Evolutionary conservation across 2,329 filamentous ascomycete genomes (phyloP).

Genomic region (Clathrospora elynae): DNA sequence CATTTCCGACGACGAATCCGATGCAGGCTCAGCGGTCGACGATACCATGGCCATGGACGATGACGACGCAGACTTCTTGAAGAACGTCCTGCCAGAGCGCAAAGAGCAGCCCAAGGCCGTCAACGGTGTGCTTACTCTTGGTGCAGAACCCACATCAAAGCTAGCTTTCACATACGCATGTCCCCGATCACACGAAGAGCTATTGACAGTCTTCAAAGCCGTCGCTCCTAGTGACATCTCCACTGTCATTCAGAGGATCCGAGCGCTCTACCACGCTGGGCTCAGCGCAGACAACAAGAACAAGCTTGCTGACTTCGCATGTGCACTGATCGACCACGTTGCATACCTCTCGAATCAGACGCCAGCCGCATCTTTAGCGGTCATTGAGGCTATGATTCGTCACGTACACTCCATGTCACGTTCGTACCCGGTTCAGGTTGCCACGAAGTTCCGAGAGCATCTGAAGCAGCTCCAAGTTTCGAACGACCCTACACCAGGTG

Average conservation of each 20-base stretch:
- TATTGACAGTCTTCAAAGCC: conserved; percentile 67
- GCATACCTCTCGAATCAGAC: conserved; percentile 60
- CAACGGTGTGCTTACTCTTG: conserved; percentile 49
- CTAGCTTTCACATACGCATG: conserved; percentile 87
- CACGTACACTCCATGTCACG: conserved; percentile 94
- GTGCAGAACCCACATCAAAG: conserved; percentile 52
- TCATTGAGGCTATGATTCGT: conserved; percentile 79
- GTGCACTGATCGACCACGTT: conserved; percentile 69
- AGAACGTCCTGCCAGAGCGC: conserved; percentile 48
- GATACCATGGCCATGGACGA: conserved; percentile 51
- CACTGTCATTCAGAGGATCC: conserved; percentile 83
- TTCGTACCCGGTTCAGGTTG: conserved; percentile 78
- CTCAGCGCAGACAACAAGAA: conserved; percentile 83
- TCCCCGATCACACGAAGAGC: conserved; percentile 75
- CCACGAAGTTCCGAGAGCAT: conserved; percentile 75
- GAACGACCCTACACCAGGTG: conserved; percentile 65
- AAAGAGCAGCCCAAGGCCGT: conserved; percentile 42
- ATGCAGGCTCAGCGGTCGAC: conserved; percentile 40
- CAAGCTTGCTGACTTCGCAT: conserved; percentile 73
- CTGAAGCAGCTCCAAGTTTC: conserved; percentile 63
- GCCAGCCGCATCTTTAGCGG: conserved; percentile 63
- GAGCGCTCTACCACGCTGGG: conserved; percentile 89
- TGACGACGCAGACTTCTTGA: conserved; percentile 56
- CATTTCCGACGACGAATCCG: conserved; percentile 38
- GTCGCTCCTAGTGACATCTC: conserved; percentile 70